Base-by-base conservation (phyloP, 257 asterid species). In the Ligustrum vulgare region DNA sequence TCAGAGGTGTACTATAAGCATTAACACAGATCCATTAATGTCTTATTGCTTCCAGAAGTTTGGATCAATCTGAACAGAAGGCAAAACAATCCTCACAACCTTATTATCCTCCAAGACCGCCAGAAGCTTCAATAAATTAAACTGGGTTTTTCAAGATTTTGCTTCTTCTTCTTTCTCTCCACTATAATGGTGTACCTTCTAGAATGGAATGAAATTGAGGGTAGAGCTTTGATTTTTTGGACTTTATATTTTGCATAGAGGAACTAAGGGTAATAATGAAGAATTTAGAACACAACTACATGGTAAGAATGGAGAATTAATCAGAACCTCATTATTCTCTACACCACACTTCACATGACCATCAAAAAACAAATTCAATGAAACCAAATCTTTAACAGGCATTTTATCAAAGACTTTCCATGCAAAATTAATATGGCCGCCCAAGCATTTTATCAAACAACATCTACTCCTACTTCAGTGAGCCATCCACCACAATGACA, bases 71-170 rank as follows among this genome's bases (percentile, higher is more conserved):
- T 84, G 91, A 33, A 81, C 72, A 2, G 97, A 91, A 74, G 99
- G 98, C 81, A 92, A 80, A 47, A 94, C 99, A 62, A 87, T 77
- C 83, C 99, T 86, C 75, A 89, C 86, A 72, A 94, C 94, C 84
- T 75, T 86, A 77, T 80, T 84, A 86, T 92, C 97, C 76, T 94
- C 99, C 85, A 92, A 76, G 76, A 94, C 99, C 64, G 88, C 98
- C 80, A 94, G 69, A 83, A 92, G 72, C 22, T 85, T 87, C 58
- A 88, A 83, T 12, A 94, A 80, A 79, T 82, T 66, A 73, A 85
- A 80, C 16, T 86, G 84, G 36, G 62, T 33, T 22, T 64, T 78
- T 79, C 72, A 81, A 80, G 60, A 73, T 43, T 68, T 83, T 16
- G 88, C 77, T 49, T 84, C 81, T 51, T 90, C 83, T 31, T 75